Evolutionary conservation across 2,329 filamentous ascomycete genomes (phyloP).

Genomic region (Epichloe uncinata): DNA sequence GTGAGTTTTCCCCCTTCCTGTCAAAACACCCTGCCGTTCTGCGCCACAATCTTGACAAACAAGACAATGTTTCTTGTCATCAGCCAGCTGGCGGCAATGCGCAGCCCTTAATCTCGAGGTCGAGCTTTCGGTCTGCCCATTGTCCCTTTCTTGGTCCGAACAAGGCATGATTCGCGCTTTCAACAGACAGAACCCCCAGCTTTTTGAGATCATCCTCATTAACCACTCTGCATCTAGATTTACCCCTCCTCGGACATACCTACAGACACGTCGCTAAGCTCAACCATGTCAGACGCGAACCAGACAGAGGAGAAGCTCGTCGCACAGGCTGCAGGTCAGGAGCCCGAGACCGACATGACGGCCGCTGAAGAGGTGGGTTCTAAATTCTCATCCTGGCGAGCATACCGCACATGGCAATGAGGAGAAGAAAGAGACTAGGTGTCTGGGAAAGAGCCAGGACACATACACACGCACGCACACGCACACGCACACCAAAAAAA

Average conservation of each 20-base stretch:
- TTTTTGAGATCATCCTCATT: not conserved
- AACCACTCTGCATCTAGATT: not conserved
- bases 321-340: slow-evolving; percentile 2
- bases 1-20: not conserved
- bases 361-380: slow-evolving; percentile 9
- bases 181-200: not conserved
- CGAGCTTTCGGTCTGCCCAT: not conserved
- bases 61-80: not conserved
- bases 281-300: slow-evolving; percentile 5
- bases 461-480: not conserved
- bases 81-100: not conserved
- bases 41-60: not conserved
- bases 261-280: not conserved
- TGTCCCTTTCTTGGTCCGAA: not conserved
- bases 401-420: not conserved
- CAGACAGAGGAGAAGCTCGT: slow-evolving; percentile 5
- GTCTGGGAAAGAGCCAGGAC: not conserved
- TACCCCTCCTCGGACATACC: not conserved
- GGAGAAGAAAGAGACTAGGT: not conserved
- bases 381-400: not conserved
- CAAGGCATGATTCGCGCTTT: not conserved
- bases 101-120: not conserved
- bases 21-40: not conserved
- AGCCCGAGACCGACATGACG: slow-evolving; percentile 7
- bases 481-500: not conserved